Conservation (phyloP, 192 early-diverging fungal species). For the Radiomyces spectabilis region DNA sequence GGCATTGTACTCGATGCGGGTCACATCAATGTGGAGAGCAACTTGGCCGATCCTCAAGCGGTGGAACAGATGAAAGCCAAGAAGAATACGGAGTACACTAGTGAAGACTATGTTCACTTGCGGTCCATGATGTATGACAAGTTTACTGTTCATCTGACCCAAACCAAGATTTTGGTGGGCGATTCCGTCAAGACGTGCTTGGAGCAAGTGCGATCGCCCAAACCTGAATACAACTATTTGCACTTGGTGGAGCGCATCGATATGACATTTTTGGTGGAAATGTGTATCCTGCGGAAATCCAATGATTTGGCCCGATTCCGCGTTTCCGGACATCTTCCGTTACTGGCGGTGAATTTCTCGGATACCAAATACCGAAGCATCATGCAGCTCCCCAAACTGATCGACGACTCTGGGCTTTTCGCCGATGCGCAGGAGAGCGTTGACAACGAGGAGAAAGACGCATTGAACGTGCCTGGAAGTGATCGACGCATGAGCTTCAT, state of each 20-base stretch:
- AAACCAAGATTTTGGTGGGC: constrained; percentile 80
- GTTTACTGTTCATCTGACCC: constrained; percentile 73
- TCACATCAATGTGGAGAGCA: constrained; percentile 81
- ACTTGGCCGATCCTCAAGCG: constrained; percentile 63
- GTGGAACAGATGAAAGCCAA: constrained; percentile 64
- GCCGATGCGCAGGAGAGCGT: no score
- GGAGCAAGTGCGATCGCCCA: constrained; percentile 50
- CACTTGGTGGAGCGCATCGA: constrained; percentile 89
- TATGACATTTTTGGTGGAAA: constrained; percentile 69
- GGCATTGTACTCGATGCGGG: constrained; percentile 90
- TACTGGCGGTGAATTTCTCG: constrained; percentile 84
- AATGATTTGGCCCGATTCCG: constrained; percentile 65
- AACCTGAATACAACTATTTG: constrained; percentile 42
- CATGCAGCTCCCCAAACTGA: constrained; percentile 61
- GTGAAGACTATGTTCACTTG: constrained; percentile 64
- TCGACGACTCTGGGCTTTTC: constrained; percentile 40
- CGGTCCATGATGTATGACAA: constrained; percentile 84
- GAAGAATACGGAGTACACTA: constrained; percentile 48
- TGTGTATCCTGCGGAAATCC: constrained; percentile 79
- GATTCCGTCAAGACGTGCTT: constrained; percentile 67
- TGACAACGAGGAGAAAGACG: not conserved
- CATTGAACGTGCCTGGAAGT: not conserved
- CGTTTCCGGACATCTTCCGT: constrained; percentile 73
- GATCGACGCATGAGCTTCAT: constrained; percentile 8
- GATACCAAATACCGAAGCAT: constrained; percentile 89